Evolutionary conservation across 805 yeast species (phyloP).

Genomic region (Blastobotrys attinorum): DNA sequence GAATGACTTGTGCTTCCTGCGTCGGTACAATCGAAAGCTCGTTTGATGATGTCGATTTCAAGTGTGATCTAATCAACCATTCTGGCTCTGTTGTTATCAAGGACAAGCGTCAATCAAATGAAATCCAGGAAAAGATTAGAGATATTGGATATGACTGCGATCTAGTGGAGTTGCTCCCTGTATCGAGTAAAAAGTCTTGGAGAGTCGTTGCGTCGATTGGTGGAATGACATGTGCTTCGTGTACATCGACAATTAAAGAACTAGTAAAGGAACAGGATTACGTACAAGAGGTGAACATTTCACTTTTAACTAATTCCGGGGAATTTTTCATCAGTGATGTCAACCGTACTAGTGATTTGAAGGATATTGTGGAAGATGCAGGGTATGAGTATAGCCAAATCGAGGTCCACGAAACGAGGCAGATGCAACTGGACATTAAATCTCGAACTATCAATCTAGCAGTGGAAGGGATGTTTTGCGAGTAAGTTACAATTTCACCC

Average conservation of each 20-base stretch:
- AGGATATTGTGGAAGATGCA: constrained; percentile 50
- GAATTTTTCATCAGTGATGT: constrained; percentile 42
- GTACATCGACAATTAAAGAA: constrained; percentile 48
- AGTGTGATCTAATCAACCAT: constrained; percentile 46
- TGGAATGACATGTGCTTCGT: constrained; percentile 70
- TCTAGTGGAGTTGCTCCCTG: constrained; percentile 52
- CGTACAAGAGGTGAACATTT: constrained; percentile 46
- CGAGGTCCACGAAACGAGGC: constrained; percentile 37
- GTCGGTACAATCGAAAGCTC: constrained; percentile 37
- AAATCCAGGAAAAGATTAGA: constrained; percentile 39
- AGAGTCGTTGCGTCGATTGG: constrained; percentile 56
- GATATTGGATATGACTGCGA: constrained; percentile 43
- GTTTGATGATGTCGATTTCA: constrained; percentile 31
- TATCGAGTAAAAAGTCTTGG: constrained; percentile 35
- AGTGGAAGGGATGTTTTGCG: constrained; percentile 63
- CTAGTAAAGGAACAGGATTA: constrained; percentile 39
- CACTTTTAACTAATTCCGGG: constrained; percentile 54
- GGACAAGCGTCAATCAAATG: constrained; percentile 43
- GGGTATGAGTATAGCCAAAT: constrained; percentile 56
- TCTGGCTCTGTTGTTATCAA: constrained; percentile 45
- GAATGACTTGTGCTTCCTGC: constrained; percentile 67
- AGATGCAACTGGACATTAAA: constrained; percentile 39
- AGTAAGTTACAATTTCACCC: constrained; percentile 15
- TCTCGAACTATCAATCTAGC: constrained; percentile 51
- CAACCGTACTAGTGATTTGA: constrained; percentile 33